Percentiles rank a stretch among this genome's conserved stretches.
phyloP scores from a whole-genome alignment of 1,284 basidiomycete genomes.

The Anthracocystis walkeri region DNA sequence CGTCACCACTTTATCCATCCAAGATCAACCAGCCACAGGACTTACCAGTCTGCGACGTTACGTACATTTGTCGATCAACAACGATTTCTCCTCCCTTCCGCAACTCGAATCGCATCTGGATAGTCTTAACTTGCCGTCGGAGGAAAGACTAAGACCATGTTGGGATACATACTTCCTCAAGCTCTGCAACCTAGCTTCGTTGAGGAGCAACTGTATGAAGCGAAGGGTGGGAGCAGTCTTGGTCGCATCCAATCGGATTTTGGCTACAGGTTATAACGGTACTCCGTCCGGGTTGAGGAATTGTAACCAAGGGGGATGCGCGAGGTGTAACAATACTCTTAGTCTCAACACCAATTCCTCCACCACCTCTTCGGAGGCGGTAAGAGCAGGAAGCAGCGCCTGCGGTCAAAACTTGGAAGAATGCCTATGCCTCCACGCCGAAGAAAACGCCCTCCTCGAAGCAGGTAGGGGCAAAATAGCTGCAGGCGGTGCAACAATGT shows the following conservation, averaged over 20 bases:
- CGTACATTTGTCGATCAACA: conserved; percentile 78
- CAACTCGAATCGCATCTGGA: conserved; percentile 78
- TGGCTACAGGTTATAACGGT: conserved; percentile 99
- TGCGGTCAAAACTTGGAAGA: conserved; percentile 77
- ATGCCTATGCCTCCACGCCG: conserved; percentile 95
- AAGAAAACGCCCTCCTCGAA: conserved; percentile 96
- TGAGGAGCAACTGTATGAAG: conserved; percentile 79
- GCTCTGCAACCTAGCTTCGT: conserved; percentile 65
- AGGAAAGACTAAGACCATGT: conserved; percentile 78
- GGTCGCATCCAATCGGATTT: conserved; percentile 82
- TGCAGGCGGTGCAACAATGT: conserved; percentile 79
- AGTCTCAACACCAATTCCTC: too few species aligned
- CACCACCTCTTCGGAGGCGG: not conserved
- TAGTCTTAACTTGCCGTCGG: conserved; percentile 78
- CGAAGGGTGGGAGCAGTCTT: conserved; percentile 92
- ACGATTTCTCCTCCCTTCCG: conserved; percentile 75
- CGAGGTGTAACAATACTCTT: conserved; percentile 61
- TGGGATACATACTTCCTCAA: conserved; percentile 69
- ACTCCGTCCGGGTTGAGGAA: conserved; percentile 84
- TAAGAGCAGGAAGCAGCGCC: conserved; percentile 22
- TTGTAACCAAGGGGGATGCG: conserved; percentile 69
- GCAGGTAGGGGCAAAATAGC: conserved; percentile 76
- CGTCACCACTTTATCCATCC: conserved; percentile 8
- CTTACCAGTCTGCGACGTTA: conserved; percentile 32
- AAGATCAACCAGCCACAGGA: conserved; percentile 17